Evolutionary conservation across 192 early-diverging fungal genomes (phyloP), one percentile per base, ranked within the genome.

Genomic region (Backusella macrospora): DNA sequence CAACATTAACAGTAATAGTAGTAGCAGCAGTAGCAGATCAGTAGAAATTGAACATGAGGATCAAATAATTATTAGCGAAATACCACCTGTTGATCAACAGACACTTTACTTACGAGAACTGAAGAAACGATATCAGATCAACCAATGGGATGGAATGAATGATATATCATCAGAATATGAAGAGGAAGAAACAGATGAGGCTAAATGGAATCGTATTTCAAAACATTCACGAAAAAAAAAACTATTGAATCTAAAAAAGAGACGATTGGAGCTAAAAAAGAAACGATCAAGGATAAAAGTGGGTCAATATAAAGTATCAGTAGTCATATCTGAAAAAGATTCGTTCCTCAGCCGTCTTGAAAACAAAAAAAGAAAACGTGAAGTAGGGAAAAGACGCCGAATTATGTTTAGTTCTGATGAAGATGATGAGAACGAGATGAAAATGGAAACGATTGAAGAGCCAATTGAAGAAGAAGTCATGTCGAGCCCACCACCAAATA

Each of bases 61-160:
- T 21, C 10, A 59, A 5, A 59, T 59, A 12, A 21, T 59, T 12
- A 71, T 71, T 34, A 71, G 70, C 18, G 70, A 71, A 37, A 59
- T 62, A 48, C 70, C 70, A 8, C 70, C 70, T 2, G 38, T 59
- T 59, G 8, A 59, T 26, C 52, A 59, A 26, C 65, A 43, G 38
- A 10, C 39, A 21, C 9, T 18, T 67, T 44, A 67, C 12, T 13
- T 18, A 16, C 0, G 43, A 67, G 12, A 39, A 44, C 13, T 21
- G 1, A 43, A 67, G 37, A 67, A 26, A 21, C n/a, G 21, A 26
- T 12, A 59, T 59, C 18, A 21, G n/a, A 68, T 68, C 43, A 15
- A 74, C 43, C 73, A 74, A 62, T 39, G 79, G 73, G 12, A 78
- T 82, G 59, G 71, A 44, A n/a, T 44, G 44, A 23, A 65, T 70